Percentiles rank a stretch among this genome's conserved stretches.
Conservation (phyloP, 2,329 filamentous ascomycete species). For the Paecilomyces sp. region DNA sequence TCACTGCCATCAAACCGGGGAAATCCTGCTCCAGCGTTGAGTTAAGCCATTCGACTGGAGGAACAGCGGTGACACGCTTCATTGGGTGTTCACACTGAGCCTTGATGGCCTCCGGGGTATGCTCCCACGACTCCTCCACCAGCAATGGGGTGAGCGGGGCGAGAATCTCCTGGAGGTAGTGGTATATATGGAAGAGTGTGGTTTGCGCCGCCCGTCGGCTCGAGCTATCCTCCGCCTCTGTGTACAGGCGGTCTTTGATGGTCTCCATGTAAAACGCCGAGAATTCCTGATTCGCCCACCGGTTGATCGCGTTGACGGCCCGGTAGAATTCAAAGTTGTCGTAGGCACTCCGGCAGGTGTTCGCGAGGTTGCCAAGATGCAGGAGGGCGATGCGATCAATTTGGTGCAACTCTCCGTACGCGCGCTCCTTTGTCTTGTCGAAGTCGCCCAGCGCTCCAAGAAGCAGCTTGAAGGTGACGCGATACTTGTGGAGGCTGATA, state of each 20-base stretch:
- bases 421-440: slow-evolving; percentile 32
- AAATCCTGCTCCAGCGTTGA: slow-evolving; percentile 42
- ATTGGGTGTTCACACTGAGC: slow-evolving; percentile 40
- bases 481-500: slow-evolving; percentile 72
- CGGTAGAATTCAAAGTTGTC: slow-evolving; percentile 74
- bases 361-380: slow-evolving; percentile 62
- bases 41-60: slow-evolving; percentile 32
- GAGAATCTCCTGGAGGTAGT: slow-evolving; percentile 69
- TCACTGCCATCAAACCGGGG: slow-evolving; percentile 40
- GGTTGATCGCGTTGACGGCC: slow-evolving; percentile 65
- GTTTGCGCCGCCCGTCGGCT: slow-evolving; percentile 52
- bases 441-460: slow-evolving; percentile 64
- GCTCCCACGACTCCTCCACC: slow-evolving; percentile 81
- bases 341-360: slow-evolving; percentile 59
- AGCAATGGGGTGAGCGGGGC: slow-evolving; percentile 74
- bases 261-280: slow-evolving; percentile 93
- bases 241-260: slow-evolving; percentile 87
- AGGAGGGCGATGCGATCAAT: slow-evolving; percentile 70
- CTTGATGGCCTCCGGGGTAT: slow-evolving; percentile 60
- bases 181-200: slow-evolving; percentile 56
- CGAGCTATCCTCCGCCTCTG: slow-evolving; percentile 61
- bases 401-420: slow-evolving; percentile 47
- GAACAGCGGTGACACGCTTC: slow-evolving; percentile 26
- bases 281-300: slow-evolving; percentile 74
- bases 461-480: slow-evolving; percentile 84